A percentile compares a stretch with the other conserved stretches of the same genome.
These are phyloP conservation scores for Colletotrichum somersetense DNA, from an alignment of 2,329 filamentous ascomycete species.

Conservation along the genomic window DNA sequence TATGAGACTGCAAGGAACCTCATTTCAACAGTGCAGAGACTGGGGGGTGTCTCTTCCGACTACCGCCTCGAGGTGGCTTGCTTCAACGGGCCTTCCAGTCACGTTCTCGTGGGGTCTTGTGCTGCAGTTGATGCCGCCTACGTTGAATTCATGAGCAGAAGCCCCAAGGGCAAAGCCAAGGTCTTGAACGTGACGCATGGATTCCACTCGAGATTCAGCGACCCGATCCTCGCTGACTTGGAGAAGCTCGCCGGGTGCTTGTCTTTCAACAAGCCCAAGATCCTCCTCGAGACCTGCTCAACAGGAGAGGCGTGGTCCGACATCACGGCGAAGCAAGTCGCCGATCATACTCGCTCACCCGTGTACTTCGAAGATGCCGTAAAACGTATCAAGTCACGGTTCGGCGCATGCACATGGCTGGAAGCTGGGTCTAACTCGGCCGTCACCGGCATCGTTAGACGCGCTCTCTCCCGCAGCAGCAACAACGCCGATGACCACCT, in stretches of 20 bases:
- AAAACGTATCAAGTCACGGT: background rate
- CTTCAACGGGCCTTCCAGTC: background rate
- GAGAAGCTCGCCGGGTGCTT: background rate
- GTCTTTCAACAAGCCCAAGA: background rate
- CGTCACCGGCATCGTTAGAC: background rate
- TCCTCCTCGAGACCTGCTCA: background rate
- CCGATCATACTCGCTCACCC: background rate
- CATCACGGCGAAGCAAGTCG: background rate
- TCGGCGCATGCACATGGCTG: conserved; percentile 4
- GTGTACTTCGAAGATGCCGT: conserved; percentile 5
- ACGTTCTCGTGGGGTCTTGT: background rate
- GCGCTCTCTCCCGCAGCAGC: no score
- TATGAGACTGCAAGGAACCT: no score
- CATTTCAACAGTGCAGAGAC: no score
- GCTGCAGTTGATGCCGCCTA: background rate
- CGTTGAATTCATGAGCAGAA: background rate
- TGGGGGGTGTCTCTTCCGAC: no score
- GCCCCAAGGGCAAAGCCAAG: background rate
- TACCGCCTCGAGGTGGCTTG: background rate
- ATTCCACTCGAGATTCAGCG: background rate
- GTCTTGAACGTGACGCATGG: background rate
- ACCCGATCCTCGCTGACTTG: background rate
- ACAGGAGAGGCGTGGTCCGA: background rate
- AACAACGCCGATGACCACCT: no score
- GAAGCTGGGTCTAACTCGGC: conserved; percentile 8